Conservation (phyloP, 768 basidiomycete genomes). For the Mycena galericulata region DNA sequence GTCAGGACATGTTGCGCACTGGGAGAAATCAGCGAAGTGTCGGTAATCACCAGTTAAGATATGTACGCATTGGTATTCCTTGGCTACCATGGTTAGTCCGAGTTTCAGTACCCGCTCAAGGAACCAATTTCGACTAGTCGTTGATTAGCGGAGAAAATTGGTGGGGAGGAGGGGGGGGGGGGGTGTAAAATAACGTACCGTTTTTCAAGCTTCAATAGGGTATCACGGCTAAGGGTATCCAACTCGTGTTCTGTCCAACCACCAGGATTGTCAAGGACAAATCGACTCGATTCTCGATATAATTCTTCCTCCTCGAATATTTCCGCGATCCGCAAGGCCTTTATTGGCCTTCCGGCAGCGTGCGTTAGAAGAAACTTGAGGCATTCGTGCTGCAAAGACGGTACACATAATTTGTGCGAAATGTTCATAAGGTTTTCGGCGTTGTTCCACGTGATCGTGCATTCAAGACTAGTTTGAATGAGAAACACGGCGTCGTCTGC, state of each 20-base stretch:
- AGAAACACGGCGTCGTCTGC: neutral
- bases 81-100: constrained; percentile 86
- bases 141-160: neutral
- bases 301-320: constrained; percentile 91
- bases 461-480: constrained; percentile 70
- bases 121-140: constrained; percentile 88
- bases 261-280: constrained; percentile 92
- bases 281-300: constrained; percentile 91
- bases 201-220: constrained; percentile 90
- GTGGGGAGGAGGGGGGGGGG: too few species aligned
- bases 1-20: constrained; percentile 92
- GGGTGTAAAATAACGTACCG: constrained; percentile 55
- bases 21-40: constrained; percentile 12
- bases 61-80: constrained; percentile 92
- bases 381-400: constrained; percentile 84
- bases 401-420: constrained; percentile 88
- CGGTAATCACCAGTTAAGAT: neutral
- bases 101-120: constrained; percentile 94
- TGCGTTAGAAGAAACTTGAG: constrained; percentile 90
- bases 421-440: constrained; percentile 93
- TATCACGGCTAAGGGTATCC: constrained; percentile 84
- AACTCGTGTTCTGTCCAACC: constrained; percentile 86
- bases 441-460: constrained; percentile 96
- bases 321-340: constrained; percentile 93
- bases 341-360: constrained; percentile 92